phyloP scores from a whole-genome alignment of 208 protist species.

The Naegleria gruberi region DNA sequence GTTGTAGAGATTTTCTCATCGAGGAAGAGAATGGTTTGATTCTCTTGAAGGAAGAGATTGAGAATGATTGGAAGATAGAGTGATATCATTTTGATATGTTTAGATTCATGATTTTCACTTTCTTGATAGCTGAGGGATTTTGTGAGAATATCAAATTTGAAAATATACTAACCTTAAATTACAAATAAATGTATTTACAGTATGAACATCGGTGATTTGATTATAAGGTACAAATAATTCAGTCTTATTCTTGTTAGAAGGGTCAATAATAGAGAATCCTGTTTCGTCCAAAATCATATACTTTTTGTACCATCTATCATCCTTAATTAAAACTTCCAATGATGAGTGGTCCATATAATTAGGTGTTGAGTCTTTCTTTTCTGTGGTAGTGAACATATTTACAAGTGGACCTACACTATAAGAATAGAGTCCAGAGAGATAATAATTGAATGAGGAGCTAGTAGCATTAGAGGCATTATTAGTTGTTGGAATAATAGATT shows the following conservation, averaged over 20 bases:
- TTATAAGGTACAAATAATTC: background rate
- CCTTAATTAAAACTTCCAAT: background rate
- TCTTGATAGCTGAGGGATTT: background rate
- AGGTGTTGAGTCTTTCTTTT: background rate
- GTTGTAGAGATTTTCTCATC: background rate
- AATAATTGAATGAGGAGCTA: background rate
- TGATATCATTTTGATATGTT: background rate
- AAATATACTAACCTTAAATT: background rate
- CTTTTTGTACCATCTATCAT: background rate
- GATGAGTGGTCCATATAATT: background rate
- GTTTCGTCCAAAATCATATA: background rate
- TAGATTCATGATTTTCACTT: background rate
- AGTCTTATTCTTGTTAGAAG: background rate
- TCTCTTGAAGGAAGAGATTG: background rate
- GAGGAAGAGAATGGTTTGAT: background rate
- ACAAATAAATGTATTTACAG: background rate
- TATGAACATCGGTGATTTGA: background rate
- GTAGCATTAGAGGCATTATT: background rate
- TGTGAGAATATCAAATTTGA: background rate
- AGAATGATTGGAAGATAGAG: background rate
- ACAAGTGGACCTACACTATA: background rate
- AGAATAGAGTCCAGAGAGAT: background rate
- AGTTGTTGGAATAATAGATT: too few relatives aligned
- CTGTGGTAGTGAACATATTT: background rate
- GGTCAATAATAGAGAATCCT: background rate